Evolutionary conservation across 106 monocot genomes (phyloP).

Genomic region (Agapanthus africanus): DNA sequence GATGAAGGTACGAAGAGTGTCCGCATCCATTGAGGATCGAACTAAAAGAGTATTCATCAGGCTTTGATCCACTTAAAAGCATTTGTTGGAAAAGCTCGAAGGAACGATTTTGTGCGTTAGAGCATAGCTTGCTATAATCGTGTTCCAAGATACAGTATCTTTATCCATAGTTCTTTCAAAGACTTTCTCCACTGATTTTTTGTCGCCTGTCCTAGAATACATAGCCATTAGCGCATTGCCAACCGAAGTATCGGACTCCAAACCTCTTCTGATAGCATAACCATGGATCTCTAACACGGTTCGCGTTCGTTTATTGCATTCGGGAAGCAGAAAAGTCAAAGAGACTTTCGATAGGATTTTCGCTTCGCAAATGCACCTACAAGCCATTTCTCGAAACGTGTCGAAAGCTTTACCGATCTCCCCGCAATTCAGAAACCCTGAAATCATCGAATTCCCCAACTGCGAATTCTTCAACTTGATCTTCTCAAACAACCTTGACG

Average conservation of each 20-base stretch:
- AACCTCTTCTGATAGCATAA: constrained; percentile 45
- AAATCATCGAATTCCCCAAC: constrained; percentile 53
- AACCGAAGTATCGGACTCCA: constrained; percentile 46
- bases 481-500: not conserved
- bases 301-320: constrained; percentile 22
- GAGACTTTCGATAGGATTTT: constrained; percentile 39
- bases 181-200: constrained; percentile 23
- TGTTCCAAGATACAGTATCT: constrained; percentile 72
- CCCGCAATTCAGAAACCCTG: constrained; percentile 36
- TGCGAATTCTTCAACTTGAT: constrained; percentile 25
- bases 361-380: constrained; percentile 14
- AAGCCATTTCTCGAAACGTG: constrained; percentile 43
- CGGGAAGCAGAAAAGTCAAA: constrained; percentile 48
- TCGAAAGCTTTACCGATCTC: constrained; percentile 28
- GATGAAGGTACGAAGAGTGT: constrained; percentile 38
- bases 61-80: constrained; percentile 32
- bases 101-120: constrained; percentile 22
- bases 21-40: constrained; percentile 61
- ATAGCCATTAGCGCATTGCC: constrained; percentile 76
- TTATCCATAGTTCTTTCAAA: constrained; percentile 39
- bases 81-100: constrained; percentile 46
- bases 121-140: constrained; percentile 41
- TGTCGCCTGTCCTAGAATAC: constrained; percentile 47
- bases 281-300: constrained; percentile 72
- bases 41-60: constrained; percentile 65